Conservation (phyloP, 2,329 filamentous ascomycete species). For the Trichothecium roseum region DNA sequence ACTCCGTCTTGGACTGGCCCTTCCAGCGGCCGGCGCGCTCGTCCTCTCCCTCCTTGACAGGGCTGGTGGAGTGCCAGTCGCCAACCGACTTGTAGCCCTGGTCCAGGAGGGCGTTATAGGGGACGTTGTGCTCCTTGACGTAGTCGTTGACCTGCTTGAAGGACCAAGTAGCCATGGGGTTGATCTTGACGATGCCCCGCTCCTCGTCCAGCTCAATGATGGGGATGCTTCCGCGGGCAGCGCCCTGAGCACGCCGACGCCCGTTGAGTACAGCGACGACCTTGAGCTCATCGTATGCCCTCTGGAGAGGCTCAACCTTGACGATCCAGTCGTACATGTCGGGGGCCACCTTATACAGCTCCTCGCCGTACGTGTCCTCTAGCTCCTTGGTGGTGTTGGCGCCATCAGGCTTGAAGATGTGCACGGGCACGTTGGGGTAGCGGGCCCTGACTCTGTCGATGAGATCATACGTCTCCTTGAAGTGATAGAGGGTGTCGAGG, state of each 20-base stretch:
- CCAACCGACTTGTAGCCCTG: conserved; percentile 96
- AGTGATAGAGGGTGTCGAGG: conserved; percentile 77
- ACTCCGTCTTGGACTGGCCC: conserved; percentile 91
- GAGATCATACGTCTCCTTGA: conserved; percentile 64
- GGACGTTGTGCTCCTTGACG: conserved; percentile 75
- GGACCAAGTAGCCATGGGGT: conserved; percentile 88
- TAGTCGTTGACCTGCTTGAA: conserved; percentile 87
- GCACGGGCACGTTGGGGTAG: conserved; percentile 72
- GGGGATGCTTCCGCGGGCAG: conserved; percentile 79
- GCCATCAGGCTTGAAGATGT: conserved; percentile 81
- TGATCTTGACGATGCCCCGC: conserved; percentile 89
- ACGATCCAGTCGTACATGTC: conserved; percentile 94
- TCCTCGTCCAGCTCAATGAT: conserved; percentile 88
- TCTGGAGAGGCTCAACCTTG: conserved; percentile 93
- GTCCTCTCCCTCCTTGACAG: conserved; percentile 83
- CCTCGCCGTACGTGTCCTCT: conserved; percentile 68
- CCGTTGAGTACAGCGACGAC: conserved; percentile 90
- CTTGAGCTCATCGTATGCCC: conserved; percentile 77
- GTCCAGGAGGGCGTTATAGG: conserved; percentile 87
- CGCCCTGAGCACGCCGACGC: conserved; percentile 83
- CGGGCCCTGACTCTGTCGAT: conserved; percentile 62
- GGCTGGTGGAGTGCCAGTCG: conserved; percentile 94
- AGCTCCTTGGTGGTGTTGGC: conserved; percentile 67
- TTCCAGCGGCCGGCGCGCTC: conserved; percentile 97
- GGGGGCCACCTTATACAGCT: conserved; percentile 74